Evolutionary conservation across 495 filamentous ascomycete species (phyloP).

Genomic region (Neurospora sp.): DNA sequence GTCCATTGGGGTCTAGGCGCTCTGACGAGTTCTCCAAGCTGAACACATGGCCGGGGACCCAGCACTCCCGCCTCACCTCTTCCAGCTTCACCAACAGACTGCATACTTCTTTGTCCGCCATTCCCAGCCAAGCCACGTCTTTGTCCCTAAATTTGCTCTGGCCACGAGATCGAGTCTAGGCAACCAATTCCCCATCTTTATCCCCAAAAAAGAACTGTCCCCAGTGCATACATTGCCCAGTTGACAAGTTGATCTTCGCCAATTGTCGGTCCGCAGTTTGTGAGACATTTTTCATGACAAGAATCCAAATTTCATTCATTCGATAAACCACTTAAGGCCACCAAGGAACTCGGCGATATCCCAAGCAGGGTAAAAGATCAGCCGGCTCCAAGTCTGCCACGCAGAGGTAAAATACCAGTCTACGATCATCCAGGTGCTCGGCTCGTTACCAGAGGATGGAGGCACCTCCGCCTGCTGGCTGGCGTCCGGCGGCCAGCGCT

Average conservation of each 20-base stretch:
- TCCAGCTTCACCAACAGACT: not conserved
- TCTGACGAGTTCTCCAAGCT: not conserved
- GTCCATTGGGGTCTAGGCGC: not conserved
- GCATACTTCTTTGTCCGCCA: not conserved
- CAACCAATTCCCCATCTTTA: not conserved
- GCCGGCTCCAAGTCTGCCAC: not conserved
- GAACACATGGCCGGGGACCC: not conserved
- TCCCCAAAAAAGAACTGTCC: not conserved
- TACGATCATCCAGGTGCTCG: not conserved
- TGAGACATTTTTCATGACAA: not conserved
- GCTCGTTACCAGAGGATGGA: not conserved
- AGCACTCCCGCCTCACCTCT: not conserved
- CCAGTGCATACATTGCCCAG: not conserved
- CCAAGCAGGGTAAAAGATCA: not conserved
- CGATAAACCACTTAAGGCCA: not conserved
- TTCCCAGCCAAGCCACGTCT: not conserved
- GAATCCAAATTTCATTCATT: not conserved
- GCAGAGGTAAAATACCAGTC: not conserved
- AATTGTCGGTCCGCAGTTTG: not conserved
- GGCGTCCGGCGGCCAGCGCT: not conserved
- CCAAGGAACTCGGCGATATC: not conserved
- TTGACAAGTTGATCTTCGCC: not conserved
- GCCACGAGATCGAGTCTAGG: not conserved
- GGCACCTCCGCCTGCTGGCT: not conserved
- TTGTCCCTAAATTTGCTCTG: not conserved